Conservation (phyloP, 2,329 filamentous ascomycete species). For the Cladosporium sp. region DNA sequence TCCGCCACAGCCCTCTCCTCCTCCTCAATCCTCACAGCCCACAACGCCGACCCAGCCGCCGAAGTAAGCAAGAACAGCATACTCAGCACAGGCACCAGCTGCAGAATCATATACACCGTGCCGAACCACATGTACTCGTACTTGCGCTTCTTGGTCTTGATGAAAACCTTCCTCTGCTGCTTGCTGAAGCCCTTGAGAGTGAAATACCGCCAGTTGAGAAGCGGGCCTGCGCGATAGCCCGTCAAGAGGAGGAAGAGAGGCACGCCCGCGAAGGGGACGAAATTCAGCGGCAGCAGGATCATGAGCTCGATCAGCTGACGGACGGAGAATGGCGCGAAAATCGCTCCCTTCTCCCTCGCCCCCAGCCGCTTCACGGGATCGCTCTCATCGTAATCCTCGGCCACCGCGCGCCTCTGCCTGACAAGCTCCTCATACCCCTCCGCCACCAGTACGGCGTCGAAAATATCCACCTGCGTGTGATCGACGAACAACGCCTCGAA, state of each 20-base stretch:
- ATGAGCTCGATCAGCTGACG: conserved; percentile 87
- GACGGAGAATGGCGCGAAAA: conserved; percentile 84
- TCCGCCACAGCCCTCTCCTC: conserved; percentile 6
- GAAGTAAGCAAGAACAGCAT: conserved; percentile 92
- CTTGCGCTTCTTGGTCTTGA: conserved; percentile 55
- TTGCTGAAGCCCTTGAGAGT: conserved; percentile 70
- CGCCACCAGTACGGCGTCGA: conserved; percentile 76
- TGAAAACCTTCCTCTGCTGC: conserved; percentile 66
- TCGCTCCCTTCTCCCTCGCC: conserved; percentile 68
- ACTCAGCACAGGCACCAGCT: conserved; percentile 84
- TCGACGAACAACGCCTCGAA: conserved; percentile 56
- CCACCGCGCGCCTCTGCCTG: conserved; percentile 51
- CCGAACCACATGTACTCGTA: conserved; percentile 96
- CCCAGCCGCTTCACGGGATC: conserved; percentile 75
- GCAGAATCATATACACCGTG: conserved; percentile 73
- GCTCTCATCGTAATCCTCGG: conserved; percentile 67
- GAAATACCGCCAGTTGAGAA: conserved; percentile 90
- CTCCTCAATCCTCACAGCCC: conserved; percentile 40
- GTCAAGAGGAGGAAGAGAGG: conserved; percentile 84
- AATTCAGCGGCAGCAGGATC: conserved; percentile 63
- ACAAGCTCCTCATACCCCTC: conserved; percentile 66
- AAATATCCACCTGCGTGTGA: conserved; percentile 71
- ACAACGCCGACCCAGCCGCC: conserved; percentile 77
- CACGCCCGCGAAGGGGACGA: conserved; percentile 77
- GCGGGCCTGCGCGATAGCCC: conserved; percentile 78